These are phyloP conservation scores for Geotrichum histeridarum DNA, from an alignment of 1,139 yeast species.

Conservation along the genomic window DNA sequence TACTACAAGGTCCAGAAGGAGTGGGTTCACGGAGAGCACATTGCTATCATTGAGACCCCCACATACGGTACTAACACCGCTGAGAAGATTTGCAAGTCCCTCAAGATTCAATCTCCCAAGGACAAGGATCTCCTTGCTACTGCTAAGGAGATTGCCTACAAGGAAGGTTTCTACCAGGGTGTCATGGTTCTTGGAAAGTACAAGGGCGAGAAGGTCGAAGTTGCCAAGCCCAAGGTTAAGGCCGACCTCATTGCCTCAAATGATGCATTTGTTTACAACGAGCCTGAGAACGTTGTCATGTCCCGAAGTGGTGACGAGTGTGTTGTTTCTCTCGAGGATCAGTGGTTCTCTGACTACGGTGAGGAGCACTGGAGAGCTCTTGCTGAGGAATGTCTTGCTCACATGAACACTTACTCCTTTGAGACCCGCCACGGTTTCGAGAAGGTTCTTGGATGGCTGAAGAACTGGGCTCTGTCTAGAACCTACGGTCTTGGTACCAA, in stretches of 20 bases:
- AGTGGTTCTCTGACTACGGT: constrained; percentile 98
- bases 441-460: constrained; percentile 92
- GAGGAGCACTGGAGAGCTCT: constrained; percentile 86
- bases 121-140: constrained; percentile 79
- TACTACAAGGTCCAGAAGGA: constrained; percentile 78
- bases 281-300: constrained; percentile 84
- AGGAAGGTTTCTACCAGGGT: constrained; percentile 95
- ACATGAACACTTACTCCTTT: constrained; percentile 72
- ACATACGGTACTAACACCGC: constrained; percentile 90
- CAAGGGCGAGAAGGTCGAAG: constrained; percentile 85
- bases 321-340: constrained; percentile 95
- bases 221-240: constrained; percentile 81
- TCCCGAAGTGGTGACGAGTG: constrained; percentile 97
- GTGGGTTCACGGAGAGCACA: constrained; percentile 72
- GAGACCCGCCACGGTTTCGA: constrained; percentile 93
- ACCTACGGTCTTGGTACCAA: constrained; percentile 93
- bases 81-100: constrained; percentile 71
- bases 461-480: constrained; percentile 98
- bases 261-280: constrained; percentile 83
- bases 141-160: constrained; percentile 93
- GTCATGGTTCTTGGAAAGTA: constrained; percentile 73
- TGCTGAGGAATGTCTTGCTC: constrained; percentile 73
- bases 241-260: constrained; percentile 73
- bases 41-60: constrained; percentile 72
- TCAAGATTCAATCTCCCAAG: constrained; percentile 92